A percentile compares a stretch with the other conserved stretches of the same genome.
These are phyloP conservation scores for Millerago galiae DNA, from an alignment of 805 yeast species.

Conservation along the genomic window DNA sequence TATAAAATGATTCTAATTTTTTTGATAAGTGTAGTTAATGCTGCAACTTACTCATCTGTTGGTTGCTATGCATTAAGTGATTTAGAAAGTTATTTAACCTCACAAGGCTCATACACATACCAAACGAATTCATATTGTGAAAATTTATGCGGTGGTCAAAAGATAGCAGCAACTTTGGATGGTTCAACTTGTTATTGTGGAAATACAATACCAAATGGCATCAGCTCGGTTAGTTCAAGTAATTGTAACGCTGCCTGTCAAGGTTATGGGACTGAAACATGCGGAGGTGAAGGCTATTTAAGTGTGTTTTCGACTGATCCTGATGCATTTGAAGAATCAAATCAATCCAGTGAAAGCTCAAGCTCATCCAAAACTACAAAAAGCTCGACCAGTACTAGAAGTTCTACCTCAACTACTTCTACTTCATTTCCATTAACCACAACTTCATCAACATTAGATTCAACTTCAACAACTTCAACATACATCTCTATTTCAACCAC, in stretches of 20 bases:
- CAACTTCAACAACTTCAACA: slow-evolving; percentile 3
- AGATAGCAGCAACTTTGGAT: slow-evolving; percentile 44
- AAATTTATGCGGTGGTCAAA: slow-evolving; percentile 48
- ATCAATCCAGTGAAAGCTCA: too few species aligned
- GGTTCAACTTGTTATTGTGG: slow-evolving; percentile 70
- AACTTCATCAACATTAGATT: background rate
- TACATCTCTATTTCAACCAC: slow-evolving; percentile 12
- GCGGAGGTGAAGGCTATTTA: slow-evolving; percentile 55
- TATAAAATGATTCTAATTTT: too few species aligned
- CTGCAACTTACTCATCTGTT: slow-evolving; percentile 4
- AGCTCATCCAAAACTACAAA: slow-evolving; percentile 3
- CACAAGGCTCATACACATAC: slow-evolving; percentile 42
- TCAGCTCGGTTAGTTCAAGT: slow-evolving; percentile 21
- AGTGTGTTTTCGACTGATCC: slow-evolving; percentile 37
- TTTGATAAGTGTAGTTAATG: background rate
- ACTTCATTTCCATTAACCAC: too few species aligned
- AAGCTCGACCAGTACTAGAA: slow-evolving; percentile 5
- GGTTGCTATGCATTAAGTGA: slow-evolving; percentile 31
- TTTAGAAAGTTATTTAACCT: slow-evolving; percentile 19
- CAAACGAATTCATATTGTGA: slow-evolving; percentile 58
- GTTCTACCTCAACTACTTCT: background rate
- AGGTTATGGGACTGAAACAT: slow-evolving; percentile 54
- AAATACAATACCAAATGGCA: slow-evolving; percentile 30
- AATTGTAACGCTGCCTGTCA: slow-evolving; percentile 43
- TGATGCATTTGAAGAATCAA: slow-evolving; percentile 25